Evolutionary conservation across 2,329 filamentous ascomycete genomes (phyloP), one percentile per base, ranked within the genome.

Genomic region (Colletotrichum sp.): DNA sequence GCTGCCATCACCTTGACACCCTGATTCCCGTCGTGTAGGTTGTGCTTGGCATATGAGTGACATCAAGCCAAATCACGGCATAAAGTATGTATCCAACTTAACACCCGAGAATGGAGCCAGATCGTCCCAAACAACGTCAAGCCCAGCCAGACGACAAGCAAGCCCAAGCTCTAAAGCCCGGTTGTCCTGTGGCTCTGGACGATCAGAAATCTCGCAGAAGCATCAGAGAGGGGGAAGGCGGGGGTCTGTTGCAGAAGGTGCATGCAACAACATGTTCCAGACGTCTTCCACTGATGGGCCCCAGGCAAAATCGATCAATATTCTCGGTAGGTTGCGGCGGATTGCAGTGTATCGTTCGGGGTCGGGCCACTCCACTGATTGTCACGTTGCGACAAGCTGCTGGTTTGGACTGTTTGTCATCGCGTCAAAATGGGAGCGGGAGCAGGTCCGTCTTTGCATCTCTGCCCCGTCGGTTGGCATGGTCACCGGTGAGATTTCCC

Each of bases 401-500:
- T 39, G 70, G 70, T 44, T 73, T 52, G 64, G 30, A 52, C 59
- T 49, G 63, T 28, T 63, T 63, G 24, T 70, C 66, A 59, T 44
- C 66, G 66, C 66, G n/a, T 34, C 24, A 16, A 52, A 18, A n/a
- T 59, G 66, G 66, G 36, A 10, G 57, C 73, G 55, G 63, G 44
- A 72, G 16, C 21, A 67, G 39, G 39, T 21, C 65, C 59, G 10
- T 30, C 68, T 75, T 68, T 55, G 34, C 44, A 30, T 59, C 57
- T 69, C 66, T 36, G 59, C 70, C 66, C 73, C 73, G 59, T 76
- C 71, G 55, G 73, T 73, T 76, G 73, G 69, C 64, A 36, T 39
- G 70, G 70, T 65, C 74, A 76, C 59, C 74, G 74, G 74, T 26
- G 57, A 74, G 74, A 59, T 34, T 73, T 74, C 74, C 74, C 65